These are phyloP conservation scores for Phytophthora podocarpi DNA, from an alignment of 352 stramenopile species.

Conservation along the genomic window DNA sequence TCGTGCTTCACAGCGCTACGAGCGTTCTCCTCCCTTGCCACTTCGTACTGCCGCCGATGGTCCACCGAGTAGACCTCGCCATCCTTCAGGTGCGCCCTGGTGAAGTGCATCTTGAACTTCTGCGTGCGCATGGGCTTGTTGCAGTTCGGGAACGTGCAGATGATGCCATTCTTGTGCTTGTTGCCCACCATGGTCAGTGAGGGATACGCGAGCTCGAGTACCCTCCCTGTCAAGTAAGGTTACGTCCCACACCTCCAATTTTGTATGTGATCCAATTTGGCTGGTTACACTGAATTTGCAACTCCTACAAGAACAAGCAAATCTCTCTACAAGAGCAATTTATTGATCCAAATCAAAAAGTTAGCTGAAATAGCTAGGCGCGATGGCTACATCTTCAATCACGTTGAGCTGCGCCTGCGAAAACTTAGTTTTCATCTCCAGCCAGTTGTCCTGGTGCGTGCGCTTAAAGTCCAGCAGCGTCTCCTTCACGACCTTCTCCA, in stretches of 20 bases:
- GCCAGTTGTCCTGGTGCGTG: constrained; percentile 86
- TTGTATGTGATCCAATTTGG: constrained; percentile 5
- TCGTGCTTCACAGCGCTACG: constrained; percentile 16
- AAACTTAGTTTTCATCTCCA: constrained; percentile 72
- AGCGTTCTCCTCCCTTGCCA: constrained; percentile 64
- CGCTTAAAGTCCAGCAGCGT: constrained; percentile 85
- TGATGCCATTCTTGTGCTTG: constrained; percentile 91
- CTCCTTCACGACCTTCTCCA: constrained; percentile 79
- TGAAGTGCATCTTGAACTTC: constrained; percentile 89
- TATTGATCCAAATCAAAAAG: not conserved
- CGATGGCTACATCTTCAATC: constrained; percentile 80
- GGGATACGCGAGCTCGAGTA: constrained; percentile 6
- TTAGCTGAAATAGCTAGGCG: constrained; percentile 71
- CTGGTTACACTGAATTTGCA: constrained; percentile 22
- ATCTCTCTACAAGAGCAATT: constrained; percentile 6
- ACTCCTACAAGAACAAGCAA: constrained; percentile 22
- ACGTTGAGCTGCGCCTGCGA: constrained; percentile 65
- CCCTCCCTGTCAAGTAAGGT: constrained; percentile 1
- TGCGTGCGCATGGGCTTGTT: constrained; percentile 87
- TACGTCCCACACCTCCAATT: constrained; percentile 9
- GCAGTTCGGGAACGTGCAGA: constrained; percentile 81
- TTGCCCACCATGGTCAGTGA: constrained; percentile 66
- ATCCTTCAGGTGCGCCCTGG: constrained; percentile 73
- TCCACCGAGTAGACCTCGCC: constrained; percentile 81
- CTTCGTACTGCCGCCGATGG: constrained; percentile 78